These are phyloP conservation scores for Earliella scabrosa DNA, from an alignment of 1,284 basidiomycete genomes.

Conservation along the genomic window DNA sequence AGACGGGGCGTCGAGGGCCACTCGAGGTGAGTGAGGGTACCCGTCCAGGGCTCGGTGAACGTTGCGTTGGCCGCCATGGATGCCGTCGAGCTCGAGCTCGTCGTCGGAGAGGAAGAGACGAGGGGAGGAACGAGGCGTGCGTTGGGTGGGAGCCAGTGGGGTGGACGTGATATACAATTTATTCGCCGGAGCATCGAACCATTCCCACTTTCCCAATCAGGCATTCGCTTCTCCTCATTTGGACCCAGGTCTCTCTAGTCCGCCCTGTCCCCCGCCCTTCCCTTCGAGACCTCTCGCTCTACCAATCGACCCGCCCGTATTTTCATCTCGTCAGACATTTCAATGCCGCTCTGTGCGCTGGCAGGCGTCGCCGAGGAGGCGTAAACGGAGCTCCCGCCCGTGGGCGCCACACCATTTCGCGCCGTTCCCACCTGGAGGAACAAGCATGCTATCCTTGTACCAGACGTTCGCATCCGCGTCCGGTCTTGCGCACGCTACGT, in stretches of 20 bases:
- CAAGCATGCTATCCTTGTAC: no score
- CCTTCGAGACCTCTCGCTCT: not conserved
- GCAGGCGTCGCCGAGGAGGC: no score
- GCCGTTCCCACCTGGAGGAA: no score
- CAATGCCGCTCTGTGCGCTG: no score
- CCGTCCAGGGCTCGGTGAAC: slow-evolving; percentile 48
- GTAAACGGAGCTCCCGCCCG: no score
- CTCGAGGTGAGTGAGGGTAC: slow-evolving; percentile 41
- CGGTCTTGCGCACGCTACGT: no score
- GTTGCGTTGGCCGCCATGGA: slow-evolving; percentile 46
- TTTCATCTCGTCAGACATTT: no score
- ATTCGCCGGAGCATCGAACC: slow-evolving; percentile 20
- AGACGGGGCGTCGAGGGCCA: slow-evolving; percentile 33
- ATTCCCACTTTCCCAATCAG: slow-evolving; percentile 23
- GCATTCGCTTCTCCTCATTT: slow-evolving; percentile 22
- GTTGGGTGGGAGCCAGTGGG: slow-evolving; percentile 21
- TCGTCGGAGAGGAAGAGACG: slow-evolving; percentile 5
- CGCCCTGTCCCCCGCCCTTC: not conserved
- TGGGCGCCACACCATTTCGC: no score
- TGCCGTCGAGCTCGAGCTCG: slow-evolving; percentile 6
- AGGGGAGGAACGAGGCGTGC: slow-evolving; percentile 4
- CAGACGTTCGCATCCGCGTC: no score
- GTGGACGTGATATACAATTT: slow-evolving; percentile 22
- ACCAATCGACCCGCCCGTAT: not conserved
- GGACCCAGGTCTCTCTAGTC: slow-evolving; percentile 25